A percentile compares a stretch with the other conserved stretches of the same genome.
phyloP scores from a whole-genome alignment of 1,284 basidiomycete species.

The Sanguinoderma infundibulare region DNA sequence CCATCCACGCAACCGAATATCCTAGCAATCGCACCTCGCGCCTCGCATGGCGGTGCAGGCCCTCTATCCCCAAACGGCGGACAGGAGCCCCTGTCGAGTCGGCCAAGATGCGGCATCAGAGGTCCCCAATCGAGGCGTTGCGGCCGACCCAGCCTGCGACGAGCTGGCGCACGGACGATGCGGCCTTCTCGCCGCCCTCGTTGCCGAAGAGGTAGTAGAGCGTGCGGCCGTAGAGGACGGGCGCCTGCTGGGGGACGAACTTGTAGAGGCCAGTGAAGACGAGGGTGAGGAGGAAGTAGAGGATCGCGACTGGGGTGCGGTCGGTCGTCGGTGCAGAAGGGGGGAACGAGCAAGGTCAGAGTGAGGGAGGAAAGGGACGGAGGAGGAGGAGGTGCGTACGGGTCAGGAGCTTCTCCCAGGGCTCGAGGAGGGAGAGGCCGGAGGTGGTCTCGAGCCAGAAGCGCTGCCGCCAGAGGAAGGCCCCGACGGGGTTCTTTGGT shows the following conservation, averaged over 20 bases:
- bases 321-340: background rate
- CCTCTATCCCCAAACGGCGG: too few species aligned
- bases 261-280: conserved; percentile 38
- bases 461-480: conserved; percentile 50
- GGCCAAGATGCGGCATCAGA: background rate
- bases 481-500: conserved; percentile 41
- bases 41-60: too few species aligned
- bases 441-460: conserved; percentile 58
- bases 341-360: background rate
- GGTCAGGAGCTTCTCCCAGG: conserved; percentile 63
- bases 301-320: conserved; percentile 33
- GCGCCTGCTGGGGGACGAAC: conserved; percentile 41
- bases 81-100: too few species aligned
- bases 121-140: conserved; percentile 10
- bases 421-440: conserved; percentile 56
- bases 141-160: conserved; percentile 14
- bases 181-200: conserved; percentile 24
- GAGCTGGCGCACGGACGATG: conserved; percentile 7
- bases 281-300: conserved; percentile 36
- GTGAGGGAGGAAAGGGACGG: background rate
- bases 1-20: too few species aligned
- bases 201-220: conserved; percentile 43
- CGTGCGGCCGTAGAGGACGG: conserved; percentile 36
- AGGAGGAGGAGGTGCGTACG: conserved; percentile 40
- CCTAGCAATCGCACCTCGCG: too few species aligned